Evolutionary conservation across 192 early-diverging fungal genomes (phyloP), one percentile per base, ranked within the genome.

Genomic region (Cladochytrium replicatum): DNA sequence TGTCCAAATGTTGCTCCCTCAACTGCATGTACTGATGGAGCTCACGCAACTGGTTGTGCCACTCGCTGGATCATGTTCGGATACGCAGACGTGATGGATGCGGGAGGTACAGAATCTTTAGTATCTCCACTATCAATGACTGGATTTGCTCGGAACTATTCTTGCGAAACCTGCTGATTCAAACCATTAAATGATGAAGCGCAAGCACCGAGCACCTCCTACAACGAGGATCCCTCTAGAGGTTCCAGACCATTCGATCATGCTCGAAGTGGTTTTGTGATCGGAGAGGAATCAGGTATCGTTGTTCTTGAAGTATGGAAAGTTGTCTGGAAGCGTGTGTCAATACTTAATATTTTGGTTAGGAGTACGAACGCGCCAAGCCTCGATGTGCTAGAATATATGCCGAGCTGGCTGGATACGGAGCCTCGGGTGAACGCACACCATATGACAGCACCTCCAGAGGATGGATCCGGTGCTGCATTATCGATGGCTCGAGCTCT

Each of bases 21-120:
- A 2, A 97, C 94, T 0, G 94, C 94, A 0, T 97, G 94, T 52
- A 88, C 94, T 1, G 93, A 91, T 2, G 94, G 94, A 3, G 90
- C 91, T 1, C 91, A 97, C 58, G 74, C 94, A 0, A 80, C 94
- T 24, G 94, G 91, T 21, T 91, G 94, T 50, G 94, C 94, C 0
- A 81, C 81, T 72, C 73, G 94, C 25, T 93, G 91, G 55, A 97
- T 97, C 54, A 73, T 81, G 37, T 88, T 71, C 50, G 88, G 86
- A 25, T 91, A 97, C 46, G 89, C 90, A 4, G 89, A 94, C 62
- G 90, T 97, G 3, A 93, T 97, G 86, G 63, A 94, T 7, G 91
- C 91, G 1, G 94, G 94, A 25, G 91, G 87, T 6, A 64, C 87
- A 1, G 94, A 97, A 60, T 76, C 91, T 1, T 73, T 81, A 32